phyloP scores from a whole-genome alignment of 208 protist species.

The Plasmodiophora brassicae region DNA sequence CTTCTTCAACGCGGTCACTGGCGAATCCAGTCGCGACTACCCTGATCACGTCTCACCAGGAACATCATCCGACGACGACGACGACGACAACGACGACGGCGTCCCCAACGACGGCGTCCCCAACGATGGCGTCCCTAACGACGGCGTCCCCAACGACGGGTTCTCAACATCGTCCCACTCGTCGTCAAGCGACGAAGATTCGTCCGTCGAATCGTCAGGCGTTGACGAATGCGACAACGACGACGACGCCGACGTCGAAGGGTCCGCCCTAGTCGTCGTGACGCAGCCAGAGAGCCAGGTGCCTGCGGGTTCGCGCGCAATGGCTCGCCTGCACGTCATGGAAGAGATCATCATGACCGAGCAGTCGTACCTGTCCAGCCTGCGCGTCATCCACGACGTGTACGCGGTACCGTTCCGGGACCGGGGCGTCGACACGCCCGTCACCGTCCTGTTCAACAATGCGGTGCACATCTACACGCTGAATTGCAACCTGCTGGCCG shows the following conservation, averaged over 20 bases:
- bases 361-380: not conserved
- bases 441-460: slow-evolving; percentile 23
- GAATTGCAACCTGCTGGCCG: not conserved
- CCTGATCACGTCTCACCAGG: not conserved
- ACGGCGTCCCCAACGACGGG: not conserved
- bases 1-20: not conserved
- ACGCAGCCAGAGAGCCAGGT: not conserved
- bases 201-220: too few relatives aligned
- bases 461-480: not conserved
- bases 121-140: not conserved
- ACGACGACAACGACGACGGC: not conserved
- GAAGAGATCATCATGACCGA: not conserved
- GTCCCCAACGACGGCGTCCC: not conserved
- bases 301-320: not conserved
- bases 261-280: not conserved
- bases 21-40: not conserved
- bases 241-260: not conserved
- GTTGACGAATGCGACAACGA: not conserved
- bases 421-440: not conserved
- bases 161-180: too few relatives aligned
- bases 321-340: not conserved
- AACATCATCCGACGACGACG: not conserved
- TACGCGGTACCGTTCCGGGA: not conserved
- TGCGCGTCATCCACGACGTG: not conserved
- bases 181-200: too few relatives aligned